A percentile compares a stretch with the other conserved stretches of the same genome.
Conservation (phyloP, 192 early-diverging fungal genomes). For the Phlyctochytrium arcticum region DNA sequence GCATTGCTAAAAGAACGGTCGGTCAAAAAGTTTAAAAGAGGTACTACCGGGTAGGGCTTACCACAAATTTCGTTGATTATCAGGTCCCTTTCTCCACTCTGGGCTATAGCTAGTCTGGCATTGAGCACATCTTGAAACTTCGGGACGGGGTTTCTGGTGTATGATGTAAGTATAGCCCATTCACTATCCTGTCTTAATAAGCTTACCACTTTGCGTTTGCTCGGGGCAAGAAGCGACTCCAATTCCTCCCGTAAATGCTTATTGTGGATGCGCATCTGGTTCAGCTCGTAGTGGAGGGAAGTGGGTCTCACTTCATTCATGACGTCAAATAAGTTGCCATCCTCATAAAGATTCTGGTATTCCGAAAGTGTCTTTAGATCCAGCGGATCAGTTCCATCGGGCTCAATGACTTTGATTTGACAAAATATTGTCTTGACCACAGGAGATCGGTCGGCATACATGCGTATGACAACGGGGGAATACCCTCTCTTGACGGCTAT, state of each 20-base stretch:
- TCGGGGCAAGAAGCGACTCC: not conserved
- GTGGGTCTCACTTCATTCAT: constrained; percentile 37
- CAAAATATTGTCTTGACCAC: not conserved
- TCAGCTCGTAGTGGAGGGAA: constrained; percentile 61
- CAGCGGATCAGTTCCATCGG: constrained; percentile 1
- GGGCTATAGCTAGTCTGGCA: constrained; percentile 5
- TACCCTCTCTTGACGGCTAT: constrained; percentile 2
- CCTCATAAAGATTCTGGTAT: constrained; percentile 3
- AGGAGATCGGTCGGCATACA: not conserved
- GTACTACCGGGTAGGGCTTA: not conserved
- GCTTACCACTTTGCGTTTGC: constrained; percentile 4
- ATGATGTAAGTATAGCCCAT: not conserved
- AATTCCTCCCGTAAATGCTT: constrained; percentile 52
- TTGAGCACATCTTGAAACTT: not conserved
- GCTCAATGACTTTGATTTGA: constrained; percentile 5
- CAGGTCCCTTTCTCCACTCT: constrained; percentile 19
- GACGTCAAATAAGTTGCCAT: constrained; percentile 25
- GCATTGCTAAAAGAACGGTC: constrained; percentile 9
- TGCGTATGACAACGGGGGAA: constrained; percentile 1
- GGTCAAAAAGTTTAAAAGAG: not conserved
- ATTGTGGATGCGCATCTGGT: constrained; percentile 58
- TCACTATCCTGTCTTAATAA: not conserved
- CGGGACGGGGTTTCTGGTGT: not conserved
- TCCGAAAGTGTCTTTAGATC: constrained; percentile 8
- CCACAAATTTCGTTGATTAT: constrained; percentile 12